Evolutionary conservation across 2,329 filamentous ascomycete genomes (phyloP).

Genomic region (Thyridium curvatum): DNA sequence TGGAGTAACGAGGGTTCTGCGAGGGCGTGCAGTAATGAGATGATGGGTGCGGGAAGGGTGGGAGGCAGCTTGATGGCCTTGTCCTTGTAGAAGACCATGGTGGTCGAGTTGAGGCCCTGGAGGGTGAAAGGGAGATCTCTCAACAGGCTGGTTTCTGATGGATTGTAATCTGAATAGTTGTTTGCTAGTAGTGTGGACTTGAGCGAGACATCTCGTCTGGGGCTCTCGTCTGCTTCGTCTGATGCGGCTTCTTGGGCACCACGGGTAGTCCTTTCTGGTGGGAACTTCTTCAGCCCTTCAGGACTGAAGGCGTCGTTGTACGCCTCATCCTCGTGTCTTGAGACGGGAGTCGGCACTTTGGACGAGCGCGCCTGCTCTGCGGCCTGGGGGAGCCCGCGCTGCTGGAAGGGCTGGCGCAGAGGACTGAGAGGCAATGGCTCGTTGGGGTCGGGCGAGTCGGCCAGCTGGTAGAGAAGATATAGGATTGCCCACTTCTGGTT

Average conservation of each 20-base stretch:
- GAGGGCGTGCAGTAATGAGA: conserved; percentile 81
- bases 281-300: conserved; percentile 40
- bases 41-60: conserved; percentile 73
- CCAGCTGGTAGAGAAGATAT: conserved; percentile 80
- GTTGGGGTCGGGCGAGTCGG: conserved; percentile 57
- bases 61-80: conserved; percentile 69
- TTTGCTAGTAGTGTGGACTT: conserved; percentile 53
- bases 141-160: conserved; percentile 60
- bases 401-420: conserved; percentile 5
- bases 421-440: conserved; percentile 42
- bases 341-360: conserved; percentile 25
- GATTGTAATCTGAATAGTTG: conserved; percentile 50
- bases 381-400: conserved; percentile 17
- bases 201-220: conserved; percentile 44
- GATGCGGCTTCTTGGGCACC: conserved; percentile 22
- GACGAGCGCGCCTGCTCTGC: conserved; percentile 27
- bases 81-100: conserved; percentile 67
- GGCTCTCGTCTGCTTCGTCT: conserved; percentile 18
- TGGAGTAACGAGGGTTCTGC: conserved; percentile 95
- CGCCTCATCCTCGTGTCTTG: conserved; percentile 39
- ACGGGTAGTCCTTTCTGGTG: conserved; percentile 31
- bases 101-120: conserved; percentile 84
- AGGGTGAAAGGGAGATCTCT: conserved; percentile 87
- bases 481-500: conserved; percentile 97
- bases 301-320: conserved; percentile 49